Evolutionary conservation across 106 monocot genomes (phyloP).

Genomic region (Apostasia shenzhenica): DNA sequence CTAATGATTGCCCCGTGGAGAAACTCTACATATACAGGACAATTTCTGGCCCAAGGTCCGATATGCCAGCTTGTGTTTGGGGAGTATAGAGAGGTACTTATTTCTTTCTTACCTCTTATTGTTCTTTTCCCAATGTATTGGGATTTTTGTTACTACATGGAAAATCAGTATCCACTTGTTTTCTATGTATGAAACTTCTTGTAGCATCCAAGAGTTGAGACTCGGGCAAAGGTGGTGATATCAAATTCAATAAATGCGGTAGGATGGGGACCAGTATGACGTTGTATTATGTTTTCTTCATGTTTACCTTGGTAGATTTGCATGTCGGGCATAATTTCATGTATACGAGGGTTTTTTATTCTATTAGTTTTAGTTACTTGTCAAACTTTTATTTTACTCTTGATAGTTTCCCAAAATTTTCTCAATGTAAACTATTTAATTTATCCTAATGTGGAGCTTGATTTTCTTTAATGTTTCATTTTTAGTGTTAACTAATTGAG

Average conservation of each 20-base stretch:
- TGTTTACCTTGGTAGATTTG: background rate
- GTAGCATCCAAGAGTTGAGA: background rate
- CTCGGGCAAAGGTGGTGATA: background rate
- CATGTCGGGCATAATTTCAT: conserved; percentile 2
- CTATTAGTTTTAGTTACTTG: background rate
- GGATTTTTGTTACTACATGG: background rate
- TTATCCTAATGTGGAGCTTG: no score
- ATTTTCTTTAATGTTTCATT: no score
- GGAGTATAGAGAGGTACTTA: conserved; percentile 17
- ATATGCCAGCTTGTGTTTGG: conserved; percentile 42
- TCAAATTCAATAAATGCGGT: background rate
- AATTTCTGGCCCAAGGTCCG: conserved; percentile 50
- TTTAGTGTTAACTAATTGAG: no score
- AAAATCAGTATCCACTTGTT: background rate
- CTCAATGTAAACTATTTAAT: no score
- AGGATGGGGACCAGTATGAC: background rate
- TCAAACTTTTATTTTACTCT: conserved; percentile 4
- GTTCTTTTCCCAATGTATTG: background rate
- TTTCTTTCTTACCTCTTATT: background rate
- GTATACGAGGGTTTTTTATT: conserved; percentile 5
- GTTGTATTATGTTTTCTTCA: background rate
- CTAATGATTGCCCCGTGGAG: conserved; percentile 41
- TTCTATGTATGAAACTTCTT: background rate
- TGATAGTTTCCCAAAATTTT: no score
- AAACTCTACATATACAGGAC: conserved; percentile 81